A percentile compares a stretch with the other conserved stretches of the same genome.
phyloP scores from a whole-genome alignment of 257 asterid species.

The Oldenlandia corymbosa region DNA sequence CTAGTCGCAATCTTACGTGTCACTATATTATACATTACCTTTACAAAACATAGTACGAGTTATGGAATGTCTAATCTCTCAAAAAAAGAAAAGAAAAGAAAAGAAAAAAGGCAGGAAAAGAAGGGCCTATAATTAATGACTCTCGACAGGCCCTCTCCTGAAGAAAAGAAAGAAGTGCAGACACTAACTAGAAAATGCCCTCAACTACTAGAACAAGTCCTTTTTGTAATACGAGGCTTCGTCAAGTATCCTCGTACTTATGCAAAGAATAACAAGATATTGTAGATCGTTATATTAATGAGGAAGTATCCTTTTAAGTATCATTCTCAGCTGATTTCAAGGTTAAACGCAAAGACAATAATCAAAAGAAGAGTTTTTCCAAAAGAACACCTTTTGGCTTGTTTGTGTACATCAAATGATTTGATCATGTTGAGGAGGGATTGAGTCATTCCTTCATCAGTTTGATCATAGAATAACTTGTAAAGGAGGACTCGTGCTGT shows the following conservation, averaged over 20 bases:
- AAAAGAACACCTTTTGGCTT: constrained; percentile 65
- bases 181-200: background rate
- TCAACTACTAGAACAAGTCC: background rate
- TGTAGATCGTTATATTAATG: background rate
- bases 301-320: background rate
- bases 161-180: background rate
- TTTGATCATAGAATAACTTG: constrained; percentile 97
- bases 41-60: background rate
- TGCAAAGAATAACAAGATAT: background rate
- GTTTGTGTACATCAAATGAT: constrained; percentile 81
- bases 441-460: constrained; percentile 92
- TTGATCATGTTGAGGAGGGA: constrained; percentile 79
- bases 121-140: background rate
- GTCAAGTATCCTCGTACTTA: background rate
- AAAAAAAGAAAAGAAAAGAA: background rate
- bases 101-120: background rate
- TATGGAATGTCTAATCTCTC: background rate
- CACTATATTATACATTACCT: too few relatives aligned
- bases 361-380: background rate
- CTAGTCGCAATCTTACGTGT: background rate
- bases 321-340: background rate
- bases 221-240: background rate
- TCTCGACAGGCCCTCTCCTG: background rate
- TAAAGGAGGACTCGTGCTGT: constrained; percentile 88
- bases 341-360: constrained; percentile 1